Percentiles rank a stretch among this genome's conserved stretches.
These are phyloP conservation scores for Rhizopus delemar DNA, from an alignment of 371 early-diverging fungal species.

Conservation along the genomic window DNA sequence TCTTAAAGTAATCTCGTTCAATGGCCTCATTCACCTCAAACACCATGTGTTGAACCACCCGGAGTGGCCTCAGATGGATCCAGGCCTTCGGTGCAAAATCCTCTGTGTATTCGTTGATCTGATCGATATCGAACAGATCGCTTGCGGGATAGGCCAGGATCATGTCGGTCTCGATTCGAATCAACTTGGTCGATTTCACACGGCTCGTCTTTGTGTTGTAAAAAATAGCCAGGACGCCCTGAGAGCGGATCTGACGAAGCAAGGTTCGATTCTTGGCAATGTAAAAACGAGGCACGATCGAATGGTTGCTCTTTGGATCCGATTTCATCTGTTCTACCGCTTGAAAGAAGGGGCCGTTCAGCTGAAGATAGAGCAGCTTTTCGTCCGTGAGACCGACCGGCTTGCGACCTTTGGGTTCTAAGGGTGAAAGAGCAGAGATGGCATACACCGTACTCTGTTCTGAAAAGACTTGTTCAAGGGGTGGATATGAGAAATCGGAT, in stretches of 20 bases:
- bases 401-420: conserved; percentile 38
- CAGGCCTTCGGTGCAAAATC: conserved; percentile 45
- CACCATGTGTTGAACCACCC: conserved; percentile 29
- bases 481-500: conserved; percentile 36
- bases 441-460: conserved; percentile 42
- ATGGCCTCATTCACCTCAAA: conserved; percentile 45
- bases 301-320: conserved; percentile 24
- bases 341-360: conserved; percentile 50
- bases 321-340: conserved; percentile 41
- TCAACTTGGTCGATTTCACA: conserved; percentile 21
- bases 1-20: conserved; percentile 45
- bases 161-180: conserved; percentile 43
- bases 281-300: conserved; percentile 43
- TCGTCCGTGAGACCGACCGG: conserved; percentile 34
- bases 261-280: conserved; percentile 50
- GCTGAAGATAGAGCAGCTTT: conserved; percentile 36
- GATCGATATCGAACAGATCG: conserved; percentile 42
- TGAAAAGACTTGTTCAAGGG: conserved; percentile 31
- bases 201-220: conserved; percentile 36
- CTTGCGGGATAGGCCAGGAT: conserved; percentile 44
- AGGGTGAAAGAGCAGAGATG: conserved; percentile 42
- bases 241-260: conserved; percentile 36
- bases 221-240: conserved; percentile 46
- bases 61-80: conserved; percentile 43
- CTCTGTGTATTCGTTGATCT: conserved; percentile 43